Evolutionary conservation across 2,329 filamentous ascomycete genomes (phyloP).

Genomic region (Calonectria honghensis): DNA sequence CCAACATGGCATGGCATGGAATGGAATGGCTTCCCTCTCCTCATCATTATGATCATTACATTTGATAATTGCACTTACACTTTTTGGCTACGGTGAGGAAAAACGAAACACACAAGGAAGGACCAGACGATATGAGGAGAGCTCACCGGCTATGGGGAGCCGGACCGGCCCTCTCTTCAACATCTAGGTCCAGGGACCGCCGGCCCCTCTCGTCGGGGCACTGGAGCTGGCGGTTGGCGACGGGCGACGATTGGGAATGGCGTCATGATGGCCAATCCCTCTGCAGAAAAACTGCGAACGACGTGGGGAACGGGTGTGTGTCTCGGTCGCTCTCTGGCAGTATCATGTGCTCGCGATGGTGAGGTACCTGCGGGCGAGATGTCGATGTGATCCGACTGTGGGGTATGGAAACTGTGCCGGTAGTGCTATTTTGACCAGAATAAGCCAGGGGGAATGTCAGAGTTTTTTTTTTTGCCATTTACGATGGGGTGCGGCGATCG

Average conservation of each 20-base stretch:
- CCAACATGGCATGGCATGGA: constrained; percentile 10
- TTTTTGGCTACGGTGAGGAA: constrained; percentile 3
- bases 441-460: constrained; percentile 27
- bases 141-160: constrained; percentile 20
- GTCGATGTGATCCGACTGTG: constrained; percentile 48
- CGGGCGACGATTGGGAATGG: constrained; percentile 44
- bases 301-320: constrained; percentile 33
- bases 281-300: constrained; percentile 37
- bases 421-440: constrained; percentile 16
- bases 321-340: constrained; percentile 36
- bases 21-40: constrained; percentile 29
- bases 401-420: constrained; percentile 24
- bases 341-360: constrained; percentile 45
- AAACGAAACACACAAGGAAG: background rate
- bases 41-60: constrained; percentile 27
- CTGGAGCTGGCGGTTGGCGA: constrained; percentile 38
- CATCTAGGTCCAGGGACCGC: constrained; percentile 8
- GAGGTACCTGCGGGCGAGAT: constrained; percentile 35
- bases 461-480: constrained; percentile 32
- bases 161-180: constrained; percentile 36
- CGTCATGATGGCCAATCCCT: constrained; percentile 49
- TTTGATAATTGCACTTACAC: constrained; percentile 33
- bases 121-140: constrained; percentile 1
- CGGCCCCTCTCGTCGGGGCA: constrained; percentile 36
- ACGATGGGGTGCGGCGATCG: constrained; percentile 25